Evolutionary conservation across 768 basidiomycete genomes (phyloP), one percentile per base, ranked within the genome.

Genomic region (Kwoniella dejecticola): DNA sequence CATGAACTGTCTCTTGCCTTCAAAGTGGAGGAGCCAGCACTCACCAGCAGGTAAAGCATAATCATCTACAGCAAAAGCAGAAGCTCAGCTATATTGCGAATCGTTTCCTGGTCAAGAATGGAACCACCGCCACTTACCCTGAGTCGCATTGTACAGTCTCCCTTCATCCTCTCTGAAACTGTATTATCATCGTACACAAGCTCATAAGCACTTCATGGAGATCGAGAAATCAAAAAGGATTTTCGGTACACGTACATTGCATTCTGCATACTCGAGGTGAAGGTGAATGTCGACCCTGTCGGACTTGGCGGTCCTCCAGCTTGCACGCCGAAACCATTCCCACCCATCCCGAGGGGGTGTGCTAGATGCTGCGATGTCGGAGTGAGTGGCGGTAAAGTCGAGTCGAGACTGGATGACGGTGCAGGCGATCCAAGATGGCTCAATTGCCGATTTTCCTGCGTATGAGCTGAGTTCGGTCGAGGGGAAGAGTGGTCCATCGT

Each of bases 11-110:
- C 26, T 6, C 23, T 23, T 2, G 6, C 5, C 12, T 47, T 13
- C 12, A 5, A 0, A 8, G 19, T 23, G 23, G 7, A 19, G 15
- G n/a, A 31, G n/a, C 13, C 5, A 21, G 15, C 15, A 55, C 60
- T n/a, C 36, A 62, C 60, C 60, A 13, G 52, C 60, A 7, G 60
- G 60, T 8, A 62, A 33, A 12, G 52, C 41, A 62, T 62, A 62
- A 40, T 62, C 60, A 48, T 62, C 60, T 62, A 21, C 41, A n/a
- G 11, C 6, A 24, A 27, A 12, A 12, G 46, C 2, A 29, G 1
- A 19, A 45, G 7, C 13, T 10, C 19, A 21, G 40, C n/a, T 6
- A 21, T 3, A 12, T n/a, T 33, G 3, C 4, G 36, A n/a, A 33
- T 31, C 30, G n/a, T 29, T 27, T 13, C 21, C 4, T 49, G 3